Conservation (phyloP, 371 early-diverging fungal genomes). For the Mortierella polycephala region DNA sequence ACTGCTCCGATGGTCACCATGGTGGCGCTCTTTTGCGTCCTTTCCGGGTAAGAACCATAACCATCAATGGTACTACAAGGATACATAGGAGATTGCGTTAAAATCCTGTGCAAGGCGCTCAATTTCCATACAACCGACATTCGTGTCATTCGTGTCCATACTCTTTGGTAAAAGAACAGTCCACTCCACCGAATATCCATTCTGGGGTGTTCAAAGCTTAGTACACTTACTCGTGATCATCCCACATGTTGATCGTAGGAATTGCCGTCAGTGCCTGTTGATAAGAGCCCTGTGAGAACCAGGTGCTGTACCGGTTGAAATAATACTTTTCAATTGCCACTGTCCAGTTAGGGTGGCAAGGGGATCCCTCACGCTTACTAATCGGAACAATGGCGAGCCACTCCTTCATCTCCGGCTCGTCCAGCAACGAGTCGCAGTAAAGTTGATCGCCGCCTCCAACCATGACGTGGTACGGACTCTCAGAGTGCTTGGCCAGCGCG, state of each 20-base stretch:
- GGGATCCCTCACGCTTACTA: slow-evolving; percentile 56
- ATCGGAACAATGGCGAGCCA: slow-evolving; percentile 62
- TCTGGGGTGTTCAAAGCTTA: slow-evolving; percentile 1
- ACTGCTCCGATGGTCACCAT: slow-evolving; percentile 70
- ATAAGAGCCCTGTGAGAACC: slow-evolving; percentile 75
- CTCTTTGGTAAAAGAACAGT: not conserved
- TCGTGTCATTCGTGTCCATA: not conserved
- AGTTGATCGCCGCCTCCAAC: slow-evolving; percentile 91
- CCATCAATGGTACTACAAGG: slow-evolving; percentile 72
- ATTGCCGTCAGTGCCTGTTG: slow-evolving; percentile 74
- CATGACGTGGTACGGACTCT: slow-evolving; percentile 79
- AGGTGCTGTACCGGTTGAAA: slow-evolving; percentile 77
- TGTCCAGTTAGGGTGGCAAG: slow-evolving; percentile 65
- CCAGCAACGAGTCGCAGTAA: slow-evolving; percentile 75
- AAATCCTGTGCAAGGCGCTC: not conserved
- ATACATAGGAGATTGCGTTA: not conserved
- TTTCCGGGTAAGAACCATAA: slow-evolving; percentile 86
- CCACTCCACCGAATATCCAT: not conserved
- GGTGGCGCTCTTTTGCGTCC: slow-evolving; percentile 69
- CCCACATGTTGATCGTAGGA: slow-evolving; percentile 82
- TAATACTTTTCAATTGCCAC: slow-evolving; percentile 73
- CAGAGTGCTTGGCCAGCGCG: slow-evolving; percentile 73
- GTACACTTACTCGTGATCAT: slow-evolving; percentile 76
- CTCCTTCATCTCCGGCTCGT: slow-evolving; percentile 62
- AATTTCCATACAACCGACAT: not conserved